These are phyloP conservation scores for Anacardium occidentale DNA, from an alignment of 345 rosid species.

Conservation along the genomic window DNA sequence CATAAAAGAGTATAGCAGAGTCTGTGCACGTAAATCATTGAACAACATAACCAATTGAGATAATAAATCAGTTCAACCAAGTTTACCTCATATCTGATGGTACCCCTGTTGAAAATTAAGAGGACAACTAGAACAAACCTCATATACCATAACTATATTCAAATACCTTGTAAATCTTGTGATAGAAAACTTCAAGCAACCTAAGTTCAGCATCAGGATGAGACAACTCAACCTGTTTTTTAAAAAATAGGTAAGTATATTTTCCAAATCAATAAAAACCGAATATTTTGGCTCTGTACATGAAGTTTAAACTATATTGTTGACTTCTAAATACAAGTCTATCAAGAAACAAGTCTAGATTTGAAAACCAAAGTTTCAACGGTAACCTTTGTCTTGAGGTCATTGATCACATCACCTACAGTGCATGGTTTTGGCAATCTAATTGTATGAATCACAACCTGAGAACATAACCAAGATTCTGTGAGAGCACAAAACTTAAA, in stretches of 20 bases:
- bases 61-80: background rate
- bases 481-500: slow-evolving; percentile 16
- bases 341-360: background rate
- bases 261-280: background rate
- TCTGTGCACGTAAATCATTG: background rate
- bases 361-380: slow-evolving; percentile 1
- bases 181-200: too few species aligned
- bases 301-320: background rate
- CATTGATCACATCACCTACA: slow-evolving; percentile 67
- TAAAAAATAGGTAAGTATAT: background rate
- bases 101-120: background rate
- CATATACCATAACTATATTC: background rate
- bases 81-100: background rate
- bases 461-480: slow-evolving; percentile 20
- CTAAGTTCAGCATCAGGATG: too few species aligned
- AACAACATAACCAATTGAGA: background rate
- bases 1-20: too few species aligned
- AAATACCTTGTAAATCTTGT: too few species aligned
- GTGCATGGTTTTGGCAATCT: slow-evolving; percentile 71
- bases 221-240: background rate
- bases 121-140: background rate
- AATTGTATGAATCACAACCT: slow-evolving; percentile 62
- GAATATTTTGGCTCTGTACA: background rate
- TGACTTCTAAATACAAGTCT: background rate
- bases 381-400: slow-evolving; percentile 61